phyloP scores from a whole-genome alignment of 2,329 filamentous ascomycete genomes.

The Fusarium chaquense region DNA sequence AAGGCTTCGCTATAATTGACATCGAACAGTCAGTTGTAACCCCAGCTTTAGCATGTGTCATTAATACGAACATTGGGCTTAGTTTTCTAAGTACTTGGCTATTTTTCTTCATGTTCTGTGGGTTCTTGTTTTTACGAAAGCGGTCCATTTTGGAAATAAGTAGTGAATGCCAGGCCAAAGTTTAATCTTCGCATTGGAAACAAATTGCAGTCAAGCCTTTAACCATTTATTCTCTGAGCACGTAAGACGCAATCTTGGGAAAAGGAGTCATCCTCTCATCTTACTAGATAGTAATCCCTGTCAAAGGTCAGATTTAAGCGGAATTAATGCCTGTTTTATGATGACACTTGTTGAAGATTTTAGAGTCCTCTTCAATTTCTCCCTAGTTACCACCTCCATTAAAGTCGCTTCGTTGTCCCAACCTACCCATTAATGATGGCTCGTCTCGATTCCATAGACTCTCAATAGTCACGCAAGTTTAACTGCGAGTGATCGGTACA shows the following conservation, averaged over 20 bases:
- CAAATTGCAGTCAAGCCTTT: neutral
- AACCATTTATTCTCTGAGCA: neutral
- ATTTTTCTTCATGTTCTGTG: neutral
- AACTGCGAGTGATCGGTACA: neutral
- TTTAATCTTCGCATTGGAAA: neutral
- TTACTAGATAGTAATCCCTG: neutral
- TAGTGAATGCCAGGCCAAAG: neutral
- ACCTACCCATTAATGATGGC: neutral
- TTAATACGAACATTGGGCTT: slow-evolving; percentile 15
- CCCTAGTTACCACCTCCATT: neutral
- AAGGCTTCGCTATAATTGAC: slow-evolving; percentile 2
- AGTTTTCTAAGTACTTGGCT: slow-evolving; percentile 9
- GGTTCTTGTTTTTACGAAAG: neutral
- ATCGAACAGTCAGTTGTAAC: neutral
- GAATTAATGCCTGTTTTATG: neutral
- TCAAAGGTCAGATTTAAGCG: neutral
- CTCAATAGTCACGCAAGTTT: neutral
- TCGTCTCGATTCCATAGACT: neutral
- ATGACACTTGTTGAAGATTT: neutral
- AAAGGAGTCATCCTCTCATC: neutral
- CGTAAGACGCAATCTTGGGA: neutral
- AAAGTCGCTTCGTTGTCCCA: neutral
- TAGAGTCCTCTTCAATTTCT: neutral
- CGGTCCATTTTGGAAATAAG: neutral
- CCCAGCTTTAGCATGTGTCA: rapidly evolving